Evolutionary conservation across 441 rosid species (phyloP).

Genomic region (Brassica hybrid): DNA sequence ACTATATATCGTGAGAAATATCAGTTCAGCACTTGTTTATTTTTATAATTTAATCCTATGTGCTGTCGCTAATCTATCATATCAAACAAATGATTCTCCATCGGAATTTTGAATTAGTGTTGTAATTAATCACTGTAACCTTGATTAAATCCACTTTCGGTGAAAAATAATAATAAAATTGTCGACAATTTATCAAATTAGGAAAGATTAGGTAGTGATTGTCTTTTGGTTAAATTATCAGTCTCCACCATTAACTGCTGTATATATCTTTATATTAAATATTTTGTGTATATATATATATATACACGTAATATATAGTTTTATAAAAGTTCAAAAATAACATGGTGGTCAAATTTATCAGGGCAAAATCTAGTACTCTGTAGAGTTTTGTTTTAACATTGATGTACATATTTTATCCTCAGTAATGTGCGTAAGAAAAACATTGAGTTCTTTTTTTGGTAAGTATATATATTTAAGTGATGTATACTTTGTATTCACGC

Average conservation of each 20-base stretch:
- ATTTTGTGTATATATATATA: not conserved
- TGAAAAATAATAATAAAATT: constrained; percentile 9
- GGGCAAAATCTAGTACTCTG: not conserved
- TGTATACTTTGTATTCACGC: not conserved
- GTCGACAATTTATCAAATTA: constrained; percentile 1
- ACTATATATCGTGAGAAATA: constrained; percentile 2
- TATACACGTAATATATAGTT: not conserved
- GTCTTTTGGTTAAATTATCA: not conserved
- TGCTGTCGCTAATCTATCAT: constrained; percentile 25
- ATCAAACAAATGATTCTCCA: constrained; percentile 15
- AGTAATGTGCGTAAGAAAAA: not conserved
- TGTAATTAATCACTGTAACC: constrained; percentile 10
- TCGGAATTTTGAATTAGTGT: not conserved
- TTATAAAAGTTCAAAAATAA: not conserved
- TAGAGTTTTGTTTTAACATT: not conserved
- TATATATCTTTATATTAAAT: not conserved
- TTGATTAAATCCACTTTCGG: constrained; percentile 29
- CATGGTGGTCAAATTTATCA: no score
- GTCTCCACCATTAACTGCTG: not conserved
- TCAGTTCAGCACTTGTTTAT: not conserved
- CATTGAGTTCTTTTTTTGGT: not conserved
- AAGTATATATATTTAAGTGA: not conserved
- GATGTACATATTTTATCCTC: not conserved
- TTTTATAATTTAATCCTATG: constrained; percentile 7
- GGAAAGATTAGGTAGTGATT: constrained; percentile 8